Percentiles rank a stretch among this genome's conserved stretches.
These are phyloP conservation scores for Intubia oerlemansii DNA, from an alignment of 2,329 filamentous ascomycete species.

Conservation along the genomic window DNA sequence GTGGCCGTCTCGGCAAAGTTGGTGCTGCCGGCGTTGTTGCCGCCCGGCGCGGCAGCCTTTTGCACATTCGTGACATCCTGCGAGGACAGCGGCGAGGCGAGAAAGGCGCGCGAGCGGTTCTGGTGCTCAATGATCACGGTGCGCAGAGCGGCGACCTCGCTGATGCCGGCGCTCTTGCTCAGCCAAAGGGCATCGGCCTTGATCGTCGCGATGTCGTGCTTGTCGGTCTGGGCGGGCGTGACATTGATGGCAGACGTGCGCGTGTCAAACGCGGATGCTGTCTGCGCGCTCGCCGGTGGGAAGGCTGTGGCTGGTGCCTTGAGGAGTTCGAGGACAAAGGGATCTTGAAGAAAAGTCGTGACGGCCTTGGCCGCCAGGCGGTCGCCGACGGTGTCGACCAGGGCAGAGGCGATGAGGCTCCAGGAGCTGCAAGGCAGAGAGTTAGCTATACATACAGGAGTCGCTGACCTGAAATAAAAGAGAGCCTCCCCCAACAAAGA, in stretches of 20 bases:
- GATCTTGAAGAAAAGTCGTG: slow-evolving; percentile 48
- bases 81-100: slow-evolving; percentile 50
- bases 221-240: slow-evolving; percentile 41
- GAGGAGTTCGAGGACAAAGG: slow-evolving; percentile 46
- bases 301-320: slow-evolving; percentile 50
- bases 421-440: slow-evolving; percentile 29
- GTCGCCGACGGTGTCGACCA: slow-evolving; percentile 33
- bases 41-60: slow-evolving; percentile 45
- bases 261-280: slow-evolving; percentile 56
- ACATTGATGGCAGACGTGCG: slow-evolving; percentile 76
- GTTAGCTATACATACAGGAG: no score
- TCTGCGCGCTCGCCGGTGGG: slow-evolving; percentile 33
- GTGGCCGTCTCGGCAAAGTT: slow-evolving; percentile 10
- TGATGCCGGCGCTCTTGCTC: slow-evolving; percentile 54
- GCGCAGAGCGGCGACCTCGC: slow-evolving; percentile 64
- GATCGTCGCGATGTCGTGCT: slow-evolving; percentile 55
- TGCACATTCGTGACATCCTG: slow-evolving; percentile 61
- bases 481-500: slow-evolving; percentile 4
- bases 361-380: slow-evolving; percentile 32
- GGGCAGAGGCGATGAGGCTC: slow-evolving; percentile 34
- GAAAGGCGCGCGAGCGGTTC: slow-evolving; percentile 48
- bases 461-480: no score
- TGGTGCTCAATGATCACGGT: slow-evolving; percentile 72
- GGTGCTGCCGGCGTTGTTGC: slow-evolving; percentile 13
- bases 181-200: slow-evolving; percentile 78